Evolutionary conservation across 495 filamentous ascomycete genomes (phyloP).

Genomic region (Aeminium ludgeri): DNA sequence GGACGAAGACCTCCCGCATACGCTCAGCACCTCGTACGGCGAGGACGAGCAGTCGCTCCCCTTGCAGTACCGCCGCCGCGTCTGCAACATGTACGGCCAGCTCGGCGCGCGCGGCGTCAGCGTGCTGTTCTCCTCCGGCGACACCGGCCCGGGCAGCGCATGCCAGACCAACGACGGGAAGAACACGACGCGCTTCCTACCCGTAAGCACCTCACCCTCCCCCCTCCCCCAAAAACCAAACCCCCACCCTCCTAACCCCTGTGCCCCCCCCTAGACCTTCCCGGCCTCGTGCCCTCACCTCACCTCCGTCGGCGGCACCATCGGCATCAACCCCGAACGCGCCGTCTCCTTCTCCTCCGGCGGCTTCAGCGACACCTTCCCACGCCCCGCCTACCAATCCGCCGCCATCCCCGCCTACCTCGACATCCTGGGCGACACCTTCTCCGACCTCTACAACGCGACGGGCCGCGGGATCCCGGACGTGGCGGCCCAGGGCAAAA

Average conservation of each 20-base stretch:
- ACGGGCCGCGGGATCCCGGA: slow-evolving; percentile 26
- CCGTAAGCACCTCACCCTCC: not conserved
- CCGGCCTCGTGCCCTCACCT: slow-evolving; percentile 25
- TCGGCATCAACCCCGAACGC: no score
- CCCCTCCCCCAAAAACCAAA: no score
- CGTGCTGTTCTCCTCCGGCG: slow-evolving; percentile 24
- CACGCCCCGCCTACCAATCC: slow-evolving; percentile 21
- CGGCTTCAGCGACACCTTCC: slow-evolving; percentile 27
- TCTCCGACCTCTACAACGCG: slow-evolving; percentile 24
- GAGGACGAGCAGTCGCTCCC: slow-evolving; percentile 26
- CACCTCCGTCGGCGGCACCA: slow-evolving; percentile 21
- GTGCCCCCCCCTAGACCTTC: slow-evolving; percentile 12
- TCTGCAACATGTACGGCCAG: slow-evolving; percentile 23
- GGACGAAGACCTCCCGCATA: slow-evolving; percentile 16
- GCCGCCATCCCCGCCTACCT: slow-evolving; percentile 20
- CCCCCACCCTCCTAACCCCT: no score
- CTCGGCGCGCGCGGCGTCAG: slow-evolving; percentile 24
- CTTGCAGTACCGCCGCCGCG: slow-evolving; percentile 19
- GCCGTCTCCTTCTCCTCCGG: slow-evolving; percentile 11
- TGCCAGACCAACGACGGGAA: slow-evolving; percentile 23
- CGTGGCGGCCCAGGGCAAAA: slow-evolving; percentile 22
- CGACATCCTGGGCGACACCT: slow-evolving; percentile 15
- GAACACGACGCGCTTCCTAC: slow-evolving; percentile 20
- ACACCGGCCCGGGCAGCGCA: slow-evolving; percentile 21
- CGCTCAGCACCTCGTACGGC: slow-evolving; percentile 27